A percentile compares a stretch with the other conserved stretches of the same genome.
Evolutionary conservation across 78 protist species (phyloP).

Genomic region (Cavenderia fasciculata): DNA sequence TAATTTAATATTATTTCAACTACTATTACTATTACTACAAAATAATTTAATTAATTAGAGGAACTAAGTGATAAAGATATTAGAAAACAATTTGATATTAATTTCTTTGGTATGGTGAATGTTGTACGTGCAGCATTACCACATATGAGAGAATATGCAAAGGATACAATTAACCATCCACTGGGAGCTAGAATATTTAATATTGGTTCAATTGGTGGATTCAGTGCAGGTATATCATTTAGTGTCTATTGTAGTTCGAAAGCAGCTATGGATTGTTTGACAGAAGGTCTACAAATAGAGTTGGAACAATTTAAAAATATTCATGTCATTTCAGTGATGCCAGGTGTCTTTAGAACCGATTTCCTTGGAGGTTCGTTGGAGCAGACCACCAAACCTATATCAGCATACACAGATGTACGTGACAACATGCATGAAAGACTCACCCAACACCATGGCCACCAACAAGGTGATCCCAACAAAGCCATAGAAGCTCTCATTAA

Average conservation of each 20-base stretch:
- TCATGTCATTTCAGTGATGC: background rate
- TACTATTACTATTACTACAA: no score
- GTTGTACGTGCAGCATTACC: slow-evolving; percentile 7
- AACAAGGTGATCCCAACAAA: slow-evolving; percentile 37
- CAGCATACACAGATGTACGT: no score
- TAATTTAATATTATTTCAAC: no score
- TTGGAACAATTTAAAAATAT: background rate
- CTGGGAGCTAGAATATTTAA: background rate
- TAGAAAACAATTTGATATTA: background rate
- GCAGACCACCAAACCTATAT: background rate
- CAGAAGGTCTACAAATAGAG: background rate
- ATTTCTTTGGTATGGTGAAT: slow-evolving; percentile 6
- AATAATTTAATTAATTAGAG: no score
- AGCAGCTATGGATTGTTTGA: slow-evolving; percentile 4
- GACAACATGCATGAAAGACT: no score
- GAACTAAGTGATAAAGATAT: slow-evolving; percentile 9
- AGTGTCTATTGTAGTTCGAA: background rate
- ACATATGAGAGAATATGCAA: background rate
- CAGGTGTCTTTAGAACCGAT: slow-evolving; percentile 25
- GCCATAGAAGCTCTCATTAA: background rate
- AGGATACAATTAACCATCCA: background rate
- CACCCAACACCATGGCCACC: slow-evolving; percentile 7
- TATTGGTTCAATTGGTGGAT: background rate
- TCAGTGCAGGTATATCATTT: background rate
- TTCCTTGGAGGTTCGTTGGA: slow-evolving; percentile 2